Base-by-base conservation (phyloP, 345 rosid species). In the Pugionium dolabratum region DNA sequence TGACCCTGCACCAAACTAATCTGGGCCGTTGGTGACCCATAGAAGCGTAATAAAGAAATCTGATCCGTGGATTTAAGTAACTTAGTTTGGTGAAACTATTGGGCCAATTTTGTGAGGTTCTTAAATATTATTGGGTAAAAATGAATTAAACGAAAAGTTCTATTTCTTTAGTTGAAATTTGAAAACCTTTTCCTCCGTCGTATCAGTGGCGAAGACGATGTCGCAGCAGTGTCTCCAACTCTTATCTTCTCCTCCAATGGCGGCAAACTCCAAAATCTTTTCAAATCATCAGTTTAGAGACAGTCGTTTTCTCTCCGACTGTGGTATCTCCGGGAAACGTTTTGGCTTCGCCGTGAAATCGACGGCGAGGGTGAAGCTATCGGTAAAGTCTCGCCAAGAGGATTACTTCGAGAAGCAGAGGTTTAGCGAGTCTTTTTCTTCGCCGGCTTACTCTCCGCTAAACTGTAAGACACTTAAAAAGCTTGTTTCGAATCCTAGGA, bases 331-430 rank as follows among this genome's bases (percentile, higher is more conserved):
- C 62, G 63, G 47, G 29, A 73, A 70, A 62, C 30, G 32, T 29
- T 39, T 41, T 45, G 34, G 58, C 56, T 37, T 72, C 29, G 59
- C 80, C 3, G 29, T 66, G 6, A 45, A 76, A 52, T 70, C 71
- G 57, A 65, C 44, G 54, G 36, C 53, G 33, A 63, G 59, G 70
- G 66, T 69, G 63, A 66, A 71, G 33, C 70, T 82, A 59, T 64
- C 81, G 7, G 70, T 88, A 18, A 79, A 79, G 67, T 82, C 85
- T 78, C 83, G 89, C 6, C 92, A 84, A 53, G 69, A 82, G 18
- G 86, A 88, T 71, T 84, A 80, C 78, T 77, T 67, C 36, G 84
- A 77, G 67, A 73, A 78, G 62, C 72, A 78, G 68, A 75, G 66
- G 45, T 75, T 58, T 50, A 44, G 58, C 37, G 48, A 77, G 74